Percentiles rank a stretch among this genome's conserved stretches.
Evolutionary conservation across 2,329 filamentous ascomycete genomes (phyloP).

Genomic region (Colletotrichum tabaci): DNA sequence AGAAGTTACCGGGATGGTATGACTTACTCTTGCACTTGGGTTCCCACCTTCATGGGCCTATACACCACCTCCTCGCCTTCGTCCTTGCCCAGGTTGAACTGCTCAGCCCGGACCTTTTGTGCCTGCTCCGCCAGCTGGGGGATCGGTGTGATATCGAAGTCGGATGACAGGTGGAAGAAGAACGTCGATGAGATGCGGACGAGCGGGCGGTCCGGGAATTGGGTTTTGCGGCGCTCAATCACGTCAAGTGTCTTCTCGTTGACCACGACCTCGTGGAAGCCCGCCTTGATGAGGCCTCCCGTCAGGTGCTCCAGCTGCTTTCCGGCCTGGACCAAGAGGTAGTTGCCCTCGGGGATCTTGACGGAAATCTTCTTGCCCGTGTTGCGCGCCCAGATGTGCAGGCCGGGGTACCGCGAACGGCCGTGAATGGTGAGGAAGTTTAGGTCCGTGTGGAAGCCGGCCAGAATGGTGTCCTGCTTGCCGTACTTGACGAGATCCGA

Average conservation of each 20-base stretch:
- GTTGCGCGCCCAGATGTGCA: constrained; percentile 76
- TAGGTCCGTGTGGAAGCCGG: constrained; percentile 75
- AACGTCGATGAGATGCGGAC: constrained; percentile 73
- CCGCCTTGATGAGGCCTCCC: constrained; percentile 73
- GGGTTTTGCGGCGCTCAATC: constrained; percentile 58
- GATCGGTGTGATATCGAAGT: constrained; percentile 69
- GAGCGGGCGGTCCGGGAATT: constrained; percentile 64
- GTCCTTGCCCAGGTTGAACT: constrained; percentile 65
- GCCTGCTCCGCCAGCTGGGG: constrained; percentile 63
- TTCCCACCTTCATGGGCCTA: constrained; percentile 69
- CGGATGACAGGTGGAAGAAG: constrained; percentile 73
- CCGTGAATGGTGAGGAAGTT: constrained; percentile 78
- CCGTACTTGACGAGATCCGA: constrained; percentile 71
- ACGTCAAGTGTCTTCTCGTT: constrained; percentile 66
- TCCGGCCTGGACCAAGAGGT: constrained; percentile 73
- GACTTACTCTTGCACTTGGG: constrained; percentile 70
- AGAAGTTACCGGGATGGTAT: too few species aligned
- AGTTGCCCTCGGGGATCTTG: constrained; percentile 70
- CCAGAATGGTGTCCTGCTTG: constrained; percentile 69
- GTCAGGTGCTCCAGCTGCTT: constrained; percentile 76
- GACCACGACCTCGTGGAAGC: constrained; percentile 74
- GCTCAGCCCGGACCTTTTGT: constrained; percentile 59
- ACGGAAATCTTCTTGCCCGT: constrained; percentile 72
- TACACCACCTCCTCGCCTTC: constrained; percentile 68
- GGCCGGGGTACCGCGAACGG: constrained; percentile 72